A percentile compares a stretch with the other conserved stretches of the same genome.
Evolutionary conservation across 2,329 filamentous ascomycete genomes (phyloP).

Genomic region (Colletotrichum eremochloae): DNA sequence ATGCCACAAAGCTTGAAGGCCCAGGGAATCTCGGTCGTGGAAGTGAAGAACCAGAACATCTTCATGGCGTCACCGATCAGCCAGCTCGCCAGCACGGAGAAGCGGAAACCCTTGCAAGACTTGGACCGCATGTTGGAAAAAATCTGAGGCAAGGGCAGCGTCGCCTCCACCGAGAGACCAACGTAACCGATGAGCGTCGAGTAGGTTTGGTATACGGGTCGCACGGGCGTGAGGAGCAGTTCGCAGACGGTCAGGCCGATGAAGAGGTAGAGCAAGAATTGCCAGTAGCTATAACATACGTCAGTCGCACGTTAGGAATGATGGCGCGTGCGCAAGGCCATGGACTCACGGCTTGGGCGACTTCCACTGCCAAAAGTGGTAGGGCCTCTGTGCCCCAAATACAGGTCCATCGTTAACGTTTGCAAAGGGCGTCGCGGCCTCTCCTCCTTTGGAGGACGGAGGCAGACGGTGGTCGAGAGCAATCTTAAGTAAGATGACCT

Average conservation of each 20-base stretch:
- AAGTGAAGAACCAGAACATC: slow-evolving; percentile 87
- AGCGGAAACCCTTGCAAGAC: slow-evolving; percentile 82
- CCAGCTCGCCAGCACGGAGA: slow-evolving; percentile 84
- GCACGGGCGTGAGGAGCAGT: slow-evolving; percentile 72
- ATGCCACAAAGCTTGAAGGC: slow-evolving; percentile 87
- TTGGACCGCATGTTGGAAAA: slow-evolving; percentile 75
- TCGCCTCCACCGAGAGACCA: slow-evolving; percentile 84
- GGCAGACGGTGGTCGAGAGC: slow-evolving; percentile 76
- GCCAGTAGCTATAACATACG: slow-evolving; percentile 74
- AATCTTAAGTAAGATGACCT: slow-evolving; percentile 74
- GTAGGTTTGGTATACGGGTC: slow-evolving; percentile 73
- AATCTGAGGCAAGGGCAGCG: slow-evolving; percentile 85
- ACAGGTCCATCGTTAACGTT: slow-evolving; percentile 57
- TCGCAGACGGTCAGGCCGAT: slow-evolving; percentile 72
- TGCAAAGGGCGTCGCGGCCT: slow-evolving; percentile 73
- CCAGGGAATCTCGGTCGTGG: slow-evolving; percentile 77
- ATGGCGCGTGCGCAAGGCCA: not conserved
- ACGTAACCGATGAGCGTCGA: slow-evolving; percentile 77
- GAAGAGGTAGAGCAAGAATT: slow-evolving; percentile 78
- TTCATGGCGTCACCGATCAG: slow-evolving; percentile 86
- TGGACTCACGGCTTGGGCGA: slow-evolving; percentile 72
- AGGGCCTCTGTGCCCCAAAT: slow-evolving; percentile 69
- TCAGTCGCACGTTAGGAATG: slow-evolving; percentile 4
- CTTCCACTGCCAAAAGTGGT: slow-evolving; percentile 87
- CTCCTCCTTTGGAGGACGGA: slow-evolving; percentile 71